Conservation (phyloP, 306 rosid genomes). For the Cicer bijugum region DNA sequence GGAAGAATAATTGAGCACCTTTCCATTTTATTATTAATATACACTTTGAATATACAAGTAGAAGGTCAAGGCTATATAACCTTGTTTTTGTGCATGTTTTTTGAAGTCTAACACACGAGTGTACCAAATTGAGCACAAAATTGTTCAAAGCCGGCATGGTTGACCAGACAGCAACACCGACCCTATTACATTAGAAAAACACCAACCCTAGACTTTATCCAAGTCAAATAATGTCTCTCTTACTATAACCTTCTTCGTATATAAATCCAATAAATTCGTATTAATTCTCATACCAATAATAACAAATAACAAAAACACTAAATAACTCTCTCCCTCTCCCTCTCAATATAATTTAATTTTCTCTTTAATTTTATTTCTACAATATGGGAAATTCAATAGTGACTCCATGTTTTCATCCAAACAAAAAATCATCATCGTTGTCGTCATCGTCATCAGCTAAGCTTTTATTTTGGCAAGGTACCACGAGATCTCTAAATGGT, state of each 20-base stretch:
- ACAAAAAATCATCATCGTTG: not conserved
- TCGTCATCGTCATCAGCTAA: constrained; percentile 25
- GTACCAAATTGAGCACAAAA: not conserved
- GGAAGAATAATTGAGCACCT: not conserved
- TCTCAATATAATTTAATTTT: constrained; percentile 4
- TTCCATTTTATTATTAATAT: not conserved
- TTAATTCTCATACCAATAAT: not conserved
- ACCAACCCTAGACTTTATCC: constrained; percentile 59
- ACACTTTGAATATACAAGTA: constrained; percentile 23
- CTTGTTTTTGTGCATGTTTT: not conserved
- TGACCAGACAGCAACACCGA: constrained; percentile 71
- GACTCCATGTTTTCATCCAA: constrained; percentile 54
- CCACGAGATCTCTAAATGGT: constrained; percentile 49
- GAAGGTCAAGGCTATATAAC: not conserved
- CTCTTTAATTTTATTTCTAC: not conserved
- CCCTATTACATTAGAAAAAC: constrained; percentile 3
- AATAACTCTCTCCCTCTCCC: not conserved
- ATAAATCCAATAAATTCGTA: not conserved
- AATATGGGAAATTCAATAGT: constrained; percentile 60
- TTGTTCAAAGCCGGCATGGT: constrained; percentile 72
- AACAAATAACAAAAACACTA: not conserved
- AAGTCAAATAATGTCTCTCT: constrained; percentile 50
- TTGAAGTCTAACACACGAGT: constrained; percentile 37
- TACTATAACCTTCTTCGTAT: not conserved
- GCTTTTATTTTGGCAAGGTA: constrained; percentile 61